These are phyloP conservation scores for Penicillium steckii DNA, from an alignment of 495 filamentous ascomycete species.

Conservation along the genomic window DNA sequence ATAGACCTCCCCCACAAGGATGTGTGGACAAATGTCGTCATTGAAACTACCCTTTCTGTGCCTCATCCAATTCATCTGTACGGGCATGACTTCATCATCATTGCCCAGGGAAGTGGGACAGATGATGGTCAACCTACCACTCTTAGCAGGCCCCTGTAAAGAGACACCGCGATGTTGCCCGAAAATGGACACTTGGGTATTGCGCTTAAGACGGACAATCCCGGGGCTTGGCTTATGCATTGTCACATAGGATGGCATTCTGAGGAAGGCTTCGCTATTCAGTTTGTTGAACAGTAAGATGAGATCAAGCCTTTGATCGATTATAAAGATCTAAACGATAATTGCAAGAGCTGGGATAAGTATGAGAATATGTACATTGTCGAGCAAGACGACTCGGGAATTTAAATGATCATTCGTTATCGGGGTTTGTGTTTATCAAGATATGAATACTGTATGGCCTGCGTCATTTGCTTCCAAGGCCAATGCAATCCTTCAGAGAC, in stretches of 20 bases:
- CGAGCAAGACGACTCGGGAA: slow-evolving; percentile 3
- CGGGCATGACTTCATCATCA: slow-evolving; percentile 53
- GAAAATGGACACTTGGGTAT: slow-evolving; percentile 43
- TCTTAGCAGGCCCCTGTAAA: slow-evolving; percentile 48
- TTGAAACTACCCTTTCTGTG: slow-evolving; percentile 55
- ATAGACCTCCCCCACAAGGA: slow-evolving; percentile 56
- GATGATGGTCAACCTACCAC: slow-evolving; percentile 10
- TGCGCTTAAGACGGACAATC: slow-evolving; percentile 54
- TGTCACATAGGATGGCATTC: slow-evolving; percentile 54
- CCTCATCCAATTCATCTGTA: slow-evolving; percentile 83
- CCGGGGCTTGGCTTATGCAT: slow-evolving; percentile 54
- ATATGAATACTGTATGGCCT: no score
- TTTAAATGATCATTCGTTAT: neutral
- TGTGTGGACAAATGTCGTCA: slow-evolving; percentile 56
- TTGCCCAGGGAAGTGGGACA: slow-evolving; percentile 9
- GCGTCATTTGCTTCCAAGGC: no score
- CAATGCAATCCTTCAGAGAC: no score
- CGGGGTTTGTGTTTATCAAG: no score
- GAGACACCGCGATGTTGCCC: slow-evolving; percentile 60
- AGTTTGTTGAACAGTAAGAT: slow-evolving; percentile 43
- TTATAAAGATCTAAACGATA: slow-evolving; percentile 1
- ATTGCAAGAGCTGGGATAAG: slow-evolving; percentile 14
- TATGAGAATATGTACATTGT: slow-evolving; percentile 3
- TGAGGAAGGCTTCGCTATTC: slow-evolving; percentile 41
- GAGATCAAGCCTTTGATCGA: slow-evolving; percentile 18